Base-by-base conservation (phyloP, 2,329 filamentous ascomycete genomes). In the Sporothrix protearum region DNA sequence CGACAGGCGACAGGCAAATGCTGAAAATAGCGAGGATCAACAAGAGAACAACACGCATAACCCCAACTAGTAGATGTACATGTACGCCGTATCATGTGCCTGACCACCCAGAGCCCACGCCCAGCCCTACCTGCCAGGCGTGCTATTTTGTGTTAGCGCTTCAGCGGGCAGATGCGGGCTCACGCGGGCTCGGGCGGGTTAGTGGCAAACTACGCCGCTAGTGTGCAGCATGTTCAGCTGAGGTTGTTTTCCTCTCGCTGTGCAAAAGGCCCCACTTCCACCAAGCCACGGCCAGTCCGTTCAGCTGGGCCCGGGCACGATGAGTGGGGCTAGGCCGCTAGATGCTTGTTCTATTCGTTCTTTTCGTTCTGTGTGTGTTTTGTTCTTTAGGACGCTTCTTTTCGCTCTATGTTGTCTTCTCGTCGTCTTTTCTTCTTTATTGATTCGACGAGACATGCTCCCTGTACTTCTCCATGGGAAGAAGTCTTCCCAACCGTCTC, bases 141-240 rank as follows among this genome's bases (percentile, higher is more conserved):
- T 42, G 7, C 10, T 42, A 36, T 4, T 42, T 4, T 3, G 14
- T 45, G 33, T 36, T 36, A n/a, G n/a, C n/a, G n/a, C n/a, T n/a
- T n/a, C n/a, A n/a, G n/a, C n/a, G n/a, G n/a, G n/a, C n/a, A n/a
- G n/a, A n/a, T n/a, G n/a, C n/a, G n/a, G n/a, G n/a, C n/a, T n/a
- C n/a, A n/a, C 36, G 6, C 36, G 36, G 36, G 36, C 36, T 39
- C 36, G 36, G 36, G 6, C 49, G 14, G 42, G 25, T 68, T 68
- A 68, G 70, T 68, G 70, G 70, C 63, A 68, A 63, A 53, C 63
- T 71, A 71, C 14, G 49, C 22, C 63, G 51, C 70, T 71, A 68
- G 70, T 45, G 63, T 39, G 51, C 70, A 59, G 63, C 70, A 63
- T 19, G 70, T 51, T 68, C 70, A 71, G 70, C 70, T 71, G 70